A percentile compares a stretch with the other conserved stretches of the same genome.
These are phyloP conservation scores for Lentinula boryana DNA, from an alignment of 768 basidiomycete species.

Conservation along the genomic window DNA sequence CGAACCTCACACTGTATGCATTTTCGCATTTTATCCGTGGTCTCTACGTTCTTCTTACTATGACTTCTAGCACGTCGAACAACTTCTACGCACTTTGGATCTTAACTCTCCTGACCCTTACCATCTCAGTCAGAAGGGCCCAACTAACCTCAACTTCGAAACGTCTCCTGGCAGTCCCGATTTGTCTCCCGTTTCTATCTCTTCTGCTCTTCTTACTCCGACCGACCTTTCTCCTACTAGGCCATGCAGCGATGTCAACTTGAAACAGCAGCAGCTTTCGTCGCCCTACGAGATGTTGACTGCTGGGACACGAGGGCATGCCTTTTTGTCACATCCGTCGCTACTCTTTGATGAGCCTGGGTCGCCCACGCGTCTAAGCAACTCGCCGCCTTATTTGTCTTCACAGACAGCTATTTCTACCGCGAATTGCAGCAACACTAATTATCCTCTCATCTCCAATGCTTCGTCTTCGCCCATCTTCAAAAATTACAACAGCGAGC, in stretches of 20 bases:
- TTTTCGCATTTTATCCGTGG: slow-evolving; percentile 16
- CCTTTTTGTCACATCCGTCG: slow-evolving; percentile 39
- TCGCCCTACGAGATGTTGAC: slow-evolving; percentile 42
- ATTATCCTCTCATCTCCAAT: slow-evolving; percentile 1
- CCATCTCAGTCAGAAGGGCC: slow-evolving; percentile 31
- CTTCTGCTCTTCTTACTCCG: slow-evolving; percentile 68
- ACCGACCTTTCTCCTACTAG: slow-evolving; percentile 68
- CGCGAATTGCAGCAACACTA: neutral
- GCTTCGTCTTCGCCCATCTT: slow-evolving; percentile 7
- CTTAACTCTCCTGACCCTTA: slow-evolving; percentile 68
- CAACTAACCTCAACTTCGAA: slow-evolving; percentile 37
- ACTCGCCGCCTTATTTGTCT: neutral
- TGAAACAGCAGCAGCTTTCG: slow-evolving; percentile 32
- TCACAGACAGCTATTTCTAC: neutral
- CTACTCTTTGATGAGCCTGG: slow-evolving; percentile 35
- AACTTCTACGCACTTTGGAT: slow-evolving; percentile 72
- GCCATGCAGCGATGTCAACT: slow-evolving; percentile 35
- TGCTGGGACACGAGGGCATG: neutral
- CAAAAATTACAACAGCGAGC: slow-evolving; percentile 16
- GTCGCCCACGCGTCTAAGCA: slow-evolving; percentile 17
- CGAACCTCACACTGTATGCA: slow-evolving; percentile 44
- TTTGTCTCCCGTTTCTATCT: slow-evolving; percentile 66
- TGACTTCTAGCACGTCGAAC: slow-evolving; percentile 62
- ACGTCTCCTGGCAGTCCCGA: slow-evolving; percentile 53
- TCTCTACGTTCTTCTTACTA: slow-evolving; percentile 11